A percentile compares a stretch with the other conserved stretches of the same genome.
phyloP scores from a whole-genome alignment of 2,329 filamentous ascomycete species.

The Penicillium oxalicum region DNA sequence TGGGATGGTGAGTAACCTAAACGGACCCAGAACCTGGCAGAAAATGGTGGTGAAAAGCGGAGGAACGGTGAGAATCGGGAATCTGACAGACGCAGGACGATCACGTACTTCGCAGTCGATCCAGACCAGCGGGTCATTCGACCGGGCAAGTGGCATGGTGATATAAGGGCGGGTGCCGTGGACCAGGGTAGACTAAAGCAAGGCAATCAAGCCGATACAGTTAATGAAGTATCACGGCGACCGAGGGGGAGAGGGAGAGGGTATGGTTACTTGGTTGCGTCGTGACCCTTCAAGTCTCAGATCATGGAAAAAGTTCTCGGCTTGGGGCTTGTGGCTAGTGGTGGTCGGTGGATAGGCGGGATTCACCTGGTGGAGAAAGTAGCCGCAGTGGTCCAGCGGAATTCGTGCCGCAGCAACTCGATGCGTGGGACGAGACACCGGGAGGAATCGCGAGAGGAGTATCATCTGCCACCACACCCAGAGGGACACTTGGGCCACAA shows the following conservation, averaged over 20 bases:
- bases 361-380: conserved; percentile 21
- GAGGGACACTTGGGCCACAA: too few species aligned
- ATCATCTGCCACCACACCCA: too few species aligned
- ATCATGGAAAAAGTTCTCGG: not conserved
- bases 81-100: not conserved
- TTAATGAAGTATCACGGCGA: not conserved
- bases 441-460: too few species aligned
- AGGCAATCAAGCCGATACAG: not conserved
- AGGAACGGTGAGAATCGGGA: not conserved
- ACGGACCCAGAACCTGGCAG: too few species aligned
- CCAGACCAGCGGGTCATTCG: conserved; percentile 69
- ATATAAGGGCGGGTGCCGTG: not conserved
- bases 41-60: too few species aligned
- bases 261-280: too few species aligned
- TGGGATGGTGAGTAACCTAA: not conserved
- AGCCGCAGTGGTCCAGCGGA: conserved; percentile 16
- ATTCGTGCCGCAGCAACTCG: not conserved
- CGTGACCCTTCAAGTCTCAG: not conserved
- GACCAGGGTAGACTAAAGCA: not conserved
- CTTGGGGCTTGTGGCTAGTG: not conserved
- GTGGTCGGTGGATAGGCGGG: conserved; percentile 7
- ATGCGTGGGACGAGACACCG: too few species aligned
- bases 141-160: conserved; percentile 43
- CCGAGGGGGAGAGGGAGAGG: too few species aligned
- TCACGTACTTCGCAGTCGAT: conserved; percentile 65